Evolutionary conservation across 2,329 filamentous ascomycete species (phyloP).

Genomic region (Phialemonium atrogriseum): DNA sequence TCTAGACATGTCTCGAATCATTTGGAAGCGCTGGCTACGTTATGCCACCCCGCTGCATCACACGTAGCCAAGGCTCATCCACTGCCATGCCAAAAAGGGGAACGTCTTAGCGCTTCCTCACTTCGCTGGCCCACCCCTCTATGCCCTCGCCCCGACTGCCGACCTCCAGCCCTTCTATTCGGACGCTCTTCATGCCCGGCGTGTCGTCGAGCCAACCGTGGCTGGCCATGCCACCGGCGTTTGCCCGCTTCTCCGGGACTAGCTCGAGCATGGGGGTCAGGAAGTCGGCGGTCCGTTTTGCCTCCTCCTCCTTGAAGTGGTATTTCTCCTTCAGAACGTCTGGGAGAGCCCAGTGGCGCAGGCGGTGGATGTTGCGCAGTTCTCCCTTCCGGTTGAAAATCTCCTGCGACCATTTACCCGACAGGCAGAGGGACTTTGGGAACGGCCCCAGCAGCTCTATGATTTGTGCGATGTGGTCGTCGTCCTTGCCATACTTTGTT

Average conservation of each 20-base stretch:
- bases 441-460: conserved; percentile 94
- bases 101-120: conserved; percentile 66
- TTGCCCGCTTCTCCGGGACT: conserved; percentile 79
- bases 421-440: conserved; percentile 82
- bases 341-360: conserved; percentile 90
- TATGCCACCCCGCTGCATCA: too few species aligned
- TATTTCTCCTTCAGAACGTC: conserved; percentile 96
- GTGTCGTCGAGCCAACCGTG: conserved; percentile 78
- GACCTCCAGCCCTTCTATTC: conserved; percentile 64
- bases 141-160: conserved; percentile 86
- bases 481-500: conserved; percentile 98
- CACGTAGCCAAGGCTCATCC: too few species aligned
- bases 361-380: conserved; percentile 89
- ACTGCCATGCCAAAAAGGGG: too few species aligned
- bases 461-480: conserved; percentile 98
- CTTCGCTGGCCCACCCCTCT: conserved; percentile 84
- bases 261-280: conserved; percentile 86
- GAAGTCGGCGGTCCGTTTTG: conserved; percentile 71
- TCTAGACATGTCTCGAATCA: too few species aligned
- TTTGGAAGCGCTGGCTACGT: too few species aligned
- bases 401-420: conserved; percentile 95
- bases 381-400: conserved; percentile 98
- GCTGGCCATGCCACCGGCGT: conserved; percentile 90
- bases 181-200: conserved; percentile 76
- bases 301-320: conserved; percentile 80